Base-by-base conservation (phyloP, 192 early-diverging fungal species). In the Backusella tuberculispora region DNA sequence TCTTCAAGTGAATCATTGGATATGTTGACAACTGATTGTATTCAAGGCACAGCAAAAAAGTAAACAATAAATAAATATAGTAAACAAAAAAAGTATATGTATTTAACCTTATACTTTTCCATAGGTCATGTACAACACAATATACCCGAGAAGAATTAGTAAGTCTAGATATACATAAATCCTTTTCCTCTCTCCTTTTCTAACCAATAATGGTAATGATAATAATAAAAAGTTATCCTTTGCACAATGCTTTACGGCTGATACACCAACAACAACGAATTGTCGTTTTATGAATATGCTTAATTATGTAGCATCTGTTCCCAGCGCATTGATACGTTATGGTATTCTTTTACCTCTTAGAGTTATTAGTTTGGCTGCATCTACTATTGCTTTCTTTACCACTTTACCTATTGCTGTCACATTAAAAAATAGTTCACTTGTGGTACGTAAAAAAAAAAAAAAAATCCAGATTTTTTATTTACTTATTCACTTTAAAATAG, bases 311-410 rank as follows among this genome's bases (percentile, higher is more conserved):
- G 0, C 42, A 6, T 24, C 46, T 3, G 15, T 77, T 38, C 76
- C 76, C 4, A 72, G 76, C 66, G 44, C 43, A 66, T 17, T 77
- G 34, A 66, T 77, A 48, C 69, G 76, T 6, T 77, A 77, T 43
- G 63, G 70, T 26, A 29, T 77, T 14, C 43, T 77, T 29, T 66
- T 77, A 47, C 76, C 76, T 1, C 41, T 77, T 17, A 42, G 76
- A 47, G n/a, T 48, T 15, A 34, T 46, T 6, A 19, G 37, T 5
- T 65, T 77, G 15, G 7, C 44, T 21, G 70, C 64, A n/a, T 45
- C 70, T 5, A 72, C 70, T 6, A 24, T 72, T 15, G 76, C 70
- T 14, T 77, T 77, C 37, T 77, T 77, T 77, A 50, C 70, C 14
- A 10, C 63, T 0, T 40, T 77, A 26, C 76, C 76, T 37, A 42